phyloP scores from a whole-genome alignment of 306 rosid genomes.

The Glycine soja region DNA sequence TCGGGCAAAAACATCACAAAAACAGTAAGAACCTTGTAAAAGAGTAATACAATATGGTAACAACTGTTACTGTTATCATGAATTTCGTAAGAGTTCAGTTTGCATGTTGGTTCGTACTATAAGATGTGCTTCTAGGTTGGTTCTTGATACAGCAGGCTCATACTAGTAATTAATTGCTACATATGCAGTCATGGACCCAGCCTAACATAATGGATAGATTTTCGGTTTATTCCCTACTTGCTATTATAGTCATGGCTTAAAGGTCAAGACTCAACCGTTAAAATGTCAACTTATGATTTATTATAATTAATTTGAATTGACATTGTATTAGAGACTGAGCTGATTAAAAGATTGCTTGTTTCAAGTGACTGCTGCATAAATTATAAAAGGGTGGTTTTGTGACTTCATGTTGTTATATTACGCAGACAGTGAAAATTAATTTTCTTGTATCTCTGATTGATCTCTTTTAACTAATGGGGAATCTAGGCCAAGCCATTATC shows the following conservation, averaged over 20 bases:
- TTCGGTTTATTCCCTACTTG: conserved; percentile 10
- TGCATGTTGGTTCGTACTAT: background rate
- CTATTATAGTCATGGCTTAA: background rate
- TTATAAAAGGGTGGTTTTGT: conserved; percentile 24
- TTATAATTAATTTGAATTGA: conserved; percentile 15
- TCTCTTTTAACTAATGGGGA: conserved; percentile 4
- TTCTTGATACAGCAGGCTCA: conserved; percentile 12
- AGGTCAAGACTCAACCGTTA: background rate
- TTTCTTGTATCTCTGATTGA: background rate
- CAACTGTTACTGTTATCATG: background rate
- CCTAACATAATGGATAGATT: conserved; percentile 14
- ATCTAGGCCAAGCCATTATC: background rate
- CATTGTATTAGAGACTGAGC: conserved; percentile 31
- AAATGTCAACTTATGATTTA: background rate
- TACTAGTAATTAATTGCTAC: conserved; percentile 2
- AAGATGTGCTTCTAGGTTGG: background rate
- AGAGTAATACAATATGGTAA: background rate
- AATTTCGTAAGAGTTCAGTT: conserved; percentile 12
- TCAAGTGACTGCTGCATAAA: conserved; percentile 22
- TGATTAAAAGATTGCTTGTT: background rate
- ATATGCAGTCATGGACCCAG: conserved; percentile 21
- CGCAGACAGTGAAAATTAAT: conserved; percentile 8
- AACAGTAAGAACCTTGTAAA: background rate
- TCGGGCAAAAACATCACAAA: conserved; percentile 1
- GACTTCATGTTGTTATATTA: conserved; percentile 33